These are phyloP conservation scores for Geotrichum histeridarum DNA, from an alignment of 1,139 yeast species.

Conservation along the genomic window DNA sequence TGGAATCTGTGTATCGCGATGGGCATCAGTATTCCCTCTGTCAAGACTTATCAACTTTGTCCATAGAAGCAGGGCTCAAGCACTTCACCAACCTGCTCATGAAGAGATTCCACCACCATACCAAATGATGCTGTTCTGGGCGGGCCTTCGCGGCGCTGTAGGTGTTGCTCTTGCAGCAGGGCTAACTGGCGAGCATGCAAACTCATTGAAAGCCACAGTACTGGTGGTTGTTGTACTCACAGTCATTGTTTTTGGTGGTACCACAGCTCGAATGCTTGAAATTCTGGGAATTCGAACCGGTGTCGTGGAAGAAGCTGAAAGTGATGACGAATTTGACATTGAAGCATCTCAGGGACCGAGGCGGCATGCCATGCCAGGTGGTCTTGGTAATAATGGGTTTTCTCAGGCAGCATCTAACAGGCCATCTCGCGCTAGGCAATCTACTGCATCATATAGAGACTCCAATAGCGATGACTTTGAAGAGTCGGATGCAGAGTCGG, in stretches of 20 bases:
- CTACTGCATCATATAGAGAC: constrained; percentile 28
- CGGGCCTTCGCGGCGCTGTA: constrained; percentile 97
- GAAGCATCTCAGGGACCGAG: constrained; percentile 52
- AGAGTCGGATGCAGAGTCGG: constrained; percentile 29
- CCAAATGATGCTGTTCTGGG: constrained; percentile 99
- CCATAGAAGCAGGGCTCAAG: constrained; percentile 49
- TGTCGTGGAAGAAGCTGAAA: constrained; percentile 71
- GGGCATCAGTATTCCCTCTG: constrained; percentile 96
- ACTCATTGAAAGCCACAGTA: constrained; percentile 86
- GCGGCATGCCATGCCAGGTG: background rate
- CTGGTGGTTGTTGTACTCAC: constrained; percentile 94
- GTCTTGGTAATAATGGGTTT: background rate
- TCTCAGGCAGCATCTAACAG: constrained; percentile 3
- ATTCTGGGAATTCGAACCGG: constrained; percentile 90
- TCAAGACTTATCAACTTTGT: constrained; percentile 80
- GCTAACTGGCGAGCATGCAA: constrained; percentile 87
- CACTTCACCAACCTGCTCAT: constrained; percentile 43
- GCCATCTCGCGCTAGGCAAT: constrained; percentile 23
- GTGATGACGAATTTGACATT: constrained; percentile 93
- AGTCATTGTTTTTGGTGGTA: constrained; percentile 94
- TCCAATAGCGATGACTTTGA: constrained; percentile 23
- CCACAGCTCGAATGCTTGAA: constrained; percentile 97
- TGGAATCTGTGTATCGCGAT: constrained; percentile 90
- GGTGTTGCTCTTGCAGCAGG: constrained; percentile 99
- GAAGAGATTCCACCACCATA: constrained; percentile 94